A percentile compares a stretch with the other conserved stretches of the same genome.
Evolutionary conservation across 345 rosid species (phyloP).

Genomic region (Salix exigua): DNA sequence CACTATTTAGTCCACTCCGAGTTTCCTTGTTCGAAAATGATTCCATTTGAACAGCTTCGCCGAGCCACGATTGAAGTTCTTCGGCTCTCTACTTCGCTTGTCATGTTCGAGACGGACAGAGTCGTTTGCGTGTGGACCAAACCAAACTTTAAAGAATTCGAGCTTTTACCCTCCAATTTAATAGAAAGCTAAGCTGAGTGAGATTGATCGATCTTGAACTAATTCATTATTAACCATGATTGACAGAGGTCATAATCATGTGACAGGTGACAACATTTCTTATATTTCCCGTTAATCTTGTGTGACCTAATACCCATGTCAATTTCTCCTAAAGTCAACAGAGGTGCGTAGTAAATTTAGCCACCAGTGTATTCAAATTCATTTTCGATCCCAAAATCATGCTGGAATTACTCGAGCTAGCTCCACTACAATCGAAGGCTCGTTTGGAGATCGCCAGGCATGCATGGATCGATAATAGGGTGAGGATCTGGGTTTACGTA

Average conservation of each 20-base stretch:
- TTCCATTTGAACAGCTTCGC: background rate
- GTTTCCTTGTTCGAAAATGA: background rate
- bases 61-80: background rate
- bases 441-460: background rate
- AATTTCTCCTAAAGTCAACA: conserved; percentile 1
- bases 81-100: background rate
- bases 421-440: background rate
- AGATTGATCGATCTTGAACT: background rate
- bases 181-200: background rate
- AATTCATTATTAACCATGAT: background rate
- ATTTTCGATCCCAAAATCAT: background rate
- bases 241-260: background rate
- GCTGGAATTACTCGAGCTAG: background rate
- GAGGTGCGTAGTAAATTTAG: background rate
- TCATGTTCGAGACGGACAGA: background rate
- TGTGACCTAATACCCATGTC: background rate
- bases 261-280: background rate
- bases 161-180: background rate
- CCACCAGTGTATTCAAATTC: background rate
- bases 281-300: background rate
- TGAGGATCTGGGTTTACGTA: background rate
- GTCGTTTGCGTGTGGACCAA: conserved; percentile 9
- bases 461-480: background rate
- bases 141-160: background rate
- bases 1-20: background rate